A percentile compares a stretch with the other conserved stretches of the same genome.
These are phyloP conservation scores for Diospyros lotus DNA, from an alignment of 148 eudicot species.

Conservation along the genomic window DNA sequence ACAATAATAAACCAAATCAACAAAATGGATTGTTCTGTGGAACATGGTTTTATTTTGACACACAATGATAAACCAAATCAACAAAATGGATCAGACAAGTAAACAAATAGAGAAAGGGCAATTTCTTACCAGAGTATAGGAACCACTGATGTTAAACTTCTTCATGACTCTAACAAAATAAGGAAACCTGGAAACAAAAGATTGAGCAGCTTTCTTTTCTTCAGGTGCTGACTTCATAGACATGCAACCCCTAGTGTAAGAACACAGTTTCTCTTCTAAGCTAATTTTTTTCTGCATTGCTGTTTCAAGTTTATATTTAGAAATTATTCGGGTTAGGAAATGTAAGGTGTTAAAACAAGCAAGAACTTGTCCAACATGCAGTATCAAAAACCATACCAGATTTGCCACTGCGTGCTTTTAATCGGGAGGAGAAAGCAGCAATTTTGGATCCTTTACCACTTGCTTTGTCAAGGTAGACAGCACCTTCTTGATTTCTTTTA, in stretches of 20 bases:
- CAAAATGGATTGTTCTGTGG: background rate
- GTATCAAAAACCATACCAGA: conserved; percentile 21
- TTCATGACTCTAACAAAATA: conserved; percentile 83
- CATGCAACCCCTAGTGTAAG: conserved; percentile 33
- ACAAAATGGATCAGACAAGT: background rate
- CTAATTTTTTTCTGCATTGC: conserved; percentile 18
- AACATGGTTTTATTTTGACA: background rate
- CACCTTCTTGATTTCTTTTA: conserved; percentile 7
- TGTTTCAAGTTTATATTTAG: conserved; percentile 19
- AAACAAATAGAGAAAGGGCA: conserved; percentile 6
- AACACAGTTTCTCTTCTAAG: conserved; percentile 27
- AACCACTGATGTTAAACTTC: conserved; percentile 64
- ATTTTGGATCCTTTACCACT: conserved; percentile 14
- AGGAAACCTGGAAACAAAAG: conserved; percentile 67
- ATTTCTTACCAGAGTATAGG: conserved; percentile 69
- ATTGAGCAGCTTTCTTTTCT: conserved; percentile 65
- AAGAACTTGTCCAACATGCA: background rate
- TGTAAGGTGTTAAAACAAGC: background rate
- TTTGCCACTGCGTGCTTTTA: conserved; percentile 22
- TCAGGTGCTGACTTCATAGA: conserved; percentile 66
- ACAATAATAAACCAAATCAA: too few relatives aligned
- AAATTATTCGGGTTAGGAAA: conserved; percentile 8
- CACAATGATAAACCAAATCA: background rate
- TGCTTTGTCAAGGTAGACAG: conserved; percentile 9
- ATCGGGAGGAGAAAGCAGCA: conserved; percentile 13